Evolutionary conservation across 2,329 filamentous ascomycete genomes (phyloP), one percentile per base, ranked within the genome.

Genomic region (Calonectria hongkongensis): DNA sequence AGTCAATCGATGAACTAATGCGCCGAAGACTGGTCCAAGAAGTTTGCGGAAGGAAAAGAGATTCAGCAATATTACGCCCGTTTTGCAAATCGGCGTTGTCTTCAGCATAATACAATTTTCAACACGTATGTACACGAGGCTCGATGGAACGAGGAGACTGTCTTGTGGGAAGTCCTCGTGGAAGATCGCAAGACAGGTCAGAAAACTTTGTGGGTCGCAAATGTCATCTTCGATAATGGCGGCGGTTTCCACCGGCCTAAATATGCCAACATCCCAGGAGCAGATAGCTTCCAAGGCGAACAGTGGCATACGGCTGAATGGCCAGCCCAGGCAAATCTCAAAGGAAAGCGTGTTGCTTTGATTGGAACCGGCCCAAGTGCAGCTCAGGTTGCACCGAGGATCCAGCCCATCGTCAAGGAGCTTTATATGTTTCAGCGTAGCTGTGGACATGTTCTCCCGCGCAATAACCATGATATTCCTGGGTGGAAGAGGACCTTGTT

Each of bases 251-350:
- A 66, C 33, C n/a, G 64, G 12, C 64, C 64, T 7, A 66, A 66
- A 21, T 56, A 43, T 33, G 64, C 64, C 10, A 56, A 66, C 21
- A 66, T 66, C 30, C 64, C 64, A 12, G 64, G 64, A 12, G 30
- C 21, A 5, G 48, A 47, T 13, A 56, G 9, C 21, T 66, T 66
- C 33, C 54, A 56, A 7, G 64, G 64, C 21, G 64, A 66, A 16
- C 64, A 56, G 13, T 66, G 64, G 64, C 64, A 66, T 47, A 66
- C 36, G 10, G 64, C 64, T 18, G 64, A 66, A 45, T 66, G 47
- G 64, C 64, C 48, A n/a, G n/a, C 64, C 9, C 16, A 66, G 33
- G 48, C 33, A 18, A 48, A 66, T 36, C 36, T 66, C 5, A 45
- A n/a, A 8, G 64, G 48, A 4, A 66, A 66, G 33, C 30, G 39